phyloP scores from a whole-genome alignment of 106 monocot species.

The Agapanthus africanus region DNA sequence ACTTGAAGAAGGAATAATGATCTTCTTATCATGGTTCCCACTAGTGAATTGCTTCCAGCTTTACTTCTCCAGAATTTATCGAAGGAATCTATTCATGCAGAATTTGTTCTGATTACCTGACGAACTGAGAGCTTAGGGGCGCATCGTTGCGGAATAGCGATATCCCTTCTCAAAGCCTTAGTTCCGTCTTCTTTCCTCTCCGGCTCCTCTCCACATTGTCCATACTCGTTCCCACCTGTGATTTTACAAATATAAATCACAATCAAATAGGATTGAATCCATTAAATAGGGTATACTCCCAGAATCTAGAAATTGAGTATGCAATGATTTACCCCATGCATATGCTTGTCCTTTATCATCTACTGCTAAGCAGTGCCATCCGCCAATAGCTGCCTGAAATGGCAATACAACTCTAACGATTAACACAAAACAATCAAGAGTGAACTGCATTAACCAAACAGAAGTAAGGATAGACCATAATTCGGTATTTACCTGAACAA shows the following conservation, averaged over 20 bases:
- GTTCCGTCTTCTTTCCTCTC: constrained; percentile 81
- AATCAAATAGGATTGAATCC: too few relatives aligned
- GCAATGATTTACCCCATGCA: constrained; percentile 98
- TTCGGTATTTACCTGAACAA: constrained; percentile 64
- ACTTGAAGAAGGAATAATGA: too few relatives aligned
- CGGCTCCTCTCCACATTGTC: constrained; percentile 95
- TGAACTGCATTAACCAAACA: not conserved
- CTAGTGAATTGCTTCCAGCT: too few relatives aligned
- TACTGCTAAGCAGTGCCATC: constrained; percentile 98
- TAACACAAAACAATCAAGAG: not conserved
- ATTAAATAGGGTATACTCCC: too few relatives aligned
- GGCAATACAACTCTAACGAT: not conserved
- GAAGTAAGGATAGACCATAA: too few relatives aligned
- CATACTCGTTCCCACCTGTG: constrained; percentile 99
- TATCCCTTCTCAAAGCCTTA: constrained; percentile 76
- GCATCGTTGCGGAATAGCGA: constrained; percentile 76
- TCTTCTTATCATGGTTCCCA: too few relatives aligned
- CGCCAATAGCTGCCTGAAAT: constrained; percentile 90
- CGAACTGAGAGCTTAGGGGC: constrained; percentile 77
- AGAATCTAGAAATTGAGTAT: too few relatives aligned
- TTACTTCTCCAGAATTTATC: too few relatives aligned
- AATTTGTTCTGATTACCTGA: constrained; percentile 48
- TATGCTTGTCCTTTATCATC: constrained; percentile 89
- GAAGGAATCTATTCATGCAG: too few relatives aligned
- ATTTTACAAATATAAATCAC: too few relatives aligned